Conservation (phyloP, 768 basidiomycete genomes). For the Auricularia sp. region DNA sequence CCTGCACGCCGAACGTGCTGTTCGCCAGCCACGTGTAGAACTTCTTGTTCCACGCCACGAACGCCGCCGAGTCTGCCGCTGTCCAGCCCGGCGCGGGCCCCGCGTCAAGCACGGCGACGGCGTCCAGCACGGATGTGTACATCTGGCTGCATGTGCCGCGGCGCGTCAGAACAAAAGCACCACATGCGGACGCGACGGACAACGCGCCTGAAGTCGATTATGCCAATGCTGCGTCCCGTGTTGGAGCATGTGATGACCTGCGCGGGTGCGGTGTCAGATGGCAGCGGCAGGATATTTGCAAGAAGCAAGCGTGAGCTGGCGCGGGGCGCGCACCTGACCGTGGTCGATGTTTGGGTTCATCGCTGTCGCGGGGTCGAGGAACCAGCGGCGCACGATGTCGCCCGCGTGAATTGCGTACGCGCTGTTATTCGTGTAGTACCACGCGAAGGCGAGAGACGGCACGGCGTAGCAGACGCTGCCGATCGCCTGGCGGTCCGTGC, state of each 20-base stretch:
- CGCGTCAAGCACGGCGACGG: not conserved
- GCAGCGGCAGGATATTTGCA: too few relatives aligned
- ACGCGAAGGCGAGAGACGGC: not conserved
- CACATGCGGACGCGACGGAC: not conserved
- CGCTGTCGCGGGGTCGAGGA: not conserved
- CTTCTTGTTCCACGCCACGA: not conserved
- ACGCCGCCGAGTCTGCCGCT: not conserved
- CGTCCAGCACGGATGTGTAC: not conserved
- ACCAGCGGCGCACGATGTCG: not conserved
- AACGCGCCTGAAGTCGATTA: not conserved
- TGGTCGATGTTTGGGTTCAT: conserved; percentile 1
- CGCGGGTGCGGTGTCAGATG: not conserved
- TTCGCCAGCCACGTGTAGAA: not conserved
- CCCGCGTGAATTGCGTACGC: not conserved
- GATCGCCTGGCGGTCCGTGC: not conserved
- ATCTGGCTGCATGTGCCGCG: not conserved
- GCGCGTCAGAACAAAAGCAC: not conserved
- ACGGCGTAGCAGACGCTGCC: conserved; percentile 1
- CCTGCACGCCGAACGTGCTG: not conserved
- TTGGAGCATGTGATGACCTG: conserved; percentile 1
- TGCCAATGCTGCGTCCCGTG: not conserved
- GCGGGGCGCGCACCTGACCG: not conserved
- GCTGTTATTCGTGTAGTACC: conserved; percentile 1
- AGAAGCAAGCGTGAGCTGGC: not conserved
- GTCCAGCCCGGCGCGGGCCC: not conserved